Conservation (phyloP, 805 yeast species). For the Debaryomyces hansenii region DNA sequence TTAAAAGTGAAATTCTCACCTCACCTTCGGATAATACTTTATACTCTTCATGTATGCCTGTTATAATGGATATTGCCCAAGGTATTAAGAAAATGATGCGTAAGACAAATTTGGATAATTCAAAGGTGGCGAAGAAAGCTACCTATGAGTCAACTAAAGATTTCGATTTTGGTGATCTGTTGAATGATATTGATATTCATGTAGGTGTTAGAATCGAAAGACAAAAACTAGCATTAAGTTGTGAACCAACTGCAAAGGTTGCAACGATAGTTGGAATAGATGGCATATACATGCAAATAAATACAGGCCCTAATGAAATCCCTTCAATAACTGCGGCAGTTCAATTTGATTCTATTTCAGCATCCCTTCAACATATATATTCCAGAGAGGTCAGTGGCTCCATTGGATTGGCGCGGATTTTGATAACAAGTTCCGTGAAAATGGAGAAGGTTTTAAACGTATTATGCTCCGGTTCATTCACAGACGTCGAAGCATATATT, state of each 20-base stretch:
- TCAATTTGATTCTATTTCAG: conserved; percentile 55
- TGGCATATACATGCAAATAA: conserved; percentile 59
- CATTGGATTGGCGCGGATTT: conserved; percentile 44
- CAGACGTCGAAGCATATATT: conserved; percentile 59
- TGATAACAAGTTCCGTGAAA: conserved; percentile 49
- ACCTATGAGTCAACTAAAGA: conserved; percentile 20
- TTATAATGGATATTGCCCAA: conserved; percentile 57
- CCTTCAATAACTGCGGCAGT: conserved; percentile 42
- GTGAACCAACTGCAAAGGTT: conserved; percentile 93
- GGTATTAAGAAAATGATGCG: conserved; percentile 51
- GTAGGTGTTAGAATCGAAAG: conserved; percentile 65
- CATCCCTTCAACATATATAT: conserved; percentile 84
- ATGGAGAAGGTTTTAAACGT: conserved; percentile 42
- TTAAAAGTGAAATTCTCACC: conserved; percentile 56
- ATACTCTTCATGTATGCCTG: conserved; percentile 77
- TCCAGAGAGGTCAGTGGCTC: conserved; percentile 88
- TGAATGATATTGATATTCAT: conserved; percentile 60
- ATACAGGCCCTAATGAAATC: conserved; percentile 48
- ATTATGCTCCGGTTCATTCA: conserved; percentile 51
- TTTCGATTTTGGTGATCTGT: conserved; percentile 38
- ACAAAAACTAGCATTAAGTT: conserved; percentile 76
- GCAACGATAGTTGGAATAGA: conserved; percentile 79
- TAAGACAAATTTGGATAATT: conserved; percentile 9
- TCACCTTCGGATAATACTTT: conserved; percentile 72
- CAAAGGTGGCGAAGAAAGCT: background rate